Percentiles rank a stretch among this genome's conserved stretches.
These are phyloP conservation scores for Paramecium caudatum DNA, from an alignment of 73 alveolate species.

Conservation along the genomic window DNA sequence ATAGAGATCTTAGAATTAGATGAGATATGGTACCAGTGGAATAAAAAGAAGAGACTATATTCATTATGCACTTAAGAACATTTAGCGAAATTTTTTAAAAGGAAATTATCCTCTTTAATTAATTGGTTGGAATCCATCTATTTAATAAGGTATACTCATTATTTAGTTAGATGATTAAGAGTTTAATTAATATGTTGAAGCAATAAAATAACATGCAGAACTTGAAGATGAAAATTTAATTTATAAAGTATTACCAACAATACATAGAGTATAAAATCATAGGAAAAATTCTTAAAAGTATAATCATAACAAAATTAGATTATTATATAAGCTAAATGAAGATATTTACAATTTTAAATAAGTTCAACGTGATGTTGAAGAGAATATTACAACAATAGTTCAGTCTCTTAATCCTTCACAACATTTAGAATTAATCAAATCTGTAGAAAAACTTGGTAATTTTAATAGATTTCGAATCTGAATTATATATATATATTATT, in stretches of 20 bases:
- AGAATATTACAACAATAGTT: neutral
- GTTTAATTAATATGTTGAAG: constrained; percentile 46
- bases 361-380: neutral
- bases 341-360: neutral
- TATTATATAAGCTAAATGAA: constrained; percentile 5
- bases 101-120: constrained; percentile 39
- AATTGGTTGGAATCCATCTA: neutral
- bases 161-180: constrained; percentile 33
- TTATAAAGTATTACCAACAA: constrained; percentile 24
- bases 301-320: neutral
- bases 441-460: constrained; percentile 33
- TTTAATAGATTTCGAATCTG: no score
- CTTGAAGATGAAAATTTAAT: constrained; percentile 30
- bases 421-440: constrained; percentile 31
- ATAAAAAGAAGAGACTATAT: constrained; percentile 57
- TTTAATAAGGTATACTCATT: neutral
- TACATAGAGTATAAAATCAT: constrained; percentile 17
- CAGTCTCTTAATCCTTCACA: constrained; percentile 38
- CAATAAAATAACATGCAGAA: neutral
- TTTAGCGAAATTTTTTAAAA: constrained; percentile 24
- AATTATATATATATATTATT: no score
- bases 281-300: constrained; percentile 23
- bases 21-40: constrained; percentile 57
- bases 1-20: neutral
- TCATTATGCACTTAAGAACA: constrained; percentile 46